Base-by-base conservation (phyloP, 2,329 filamentous ascomycete genomes). In the Didymella keratinophila region DNA sequence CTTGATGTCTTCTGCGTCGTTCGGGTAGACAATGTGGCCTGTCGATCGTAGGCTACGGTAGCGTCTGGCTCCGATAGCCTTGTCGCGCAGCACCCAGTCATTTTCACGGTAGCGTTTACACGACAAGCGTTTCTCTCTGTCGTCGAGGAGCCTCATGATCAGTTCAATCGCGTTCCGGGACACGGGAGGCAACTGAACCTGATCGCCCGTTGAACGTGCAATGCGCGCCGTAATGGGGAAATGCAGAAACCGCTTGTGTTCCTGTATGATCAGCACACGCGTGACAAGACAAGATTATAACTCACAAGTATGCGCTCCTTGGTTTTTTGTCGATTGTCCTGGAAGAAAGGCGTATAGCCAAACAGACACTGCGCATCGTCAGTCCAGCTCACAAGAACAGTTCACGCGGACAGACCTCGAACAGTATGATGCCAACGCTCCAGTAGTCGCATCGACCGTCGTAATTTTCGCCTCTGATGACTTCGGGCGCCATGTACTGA, bases 401-500 rank as follows among this genome's bases (percentile, higher is more conserved):
- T 0, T 8, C 2, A 9, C 2, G 25, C 10, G 20, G 25, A 63
- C 72, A 53, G 68, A 85, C 85, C 77, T 98, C 94, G 71, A 92
- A 98, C 56, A 98, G 78, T 71, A 98, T 97, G 72, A 98, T 88
- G 52, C 93, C 94, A 67, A 98, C 86, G 78, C 93, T 97, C 94
- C 91, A 98, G 92, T 86, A 98, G 78, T 98, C 94, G 78, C 94
- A 98, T 71, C 94, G 85, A 28, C 91, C 94, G 78, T 98, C 95
- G 75, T 98, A 98, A 36, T 84, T 80, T 47, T 92, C 85, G 27
- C 93, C 92, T 64, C 85, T 82, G 57, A 97, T 89, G 18, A 98
- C 91, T 79, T 98, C 95, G 2, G 94, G 94, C 0, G 95, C 94
- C 95, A 97, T 98, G 80, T 98, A 98, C 73, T 97, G 94, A 74